Conservation (phyloP, 495 filamentous ascomycete genomes). For the Penicillium daleae region DNA sequence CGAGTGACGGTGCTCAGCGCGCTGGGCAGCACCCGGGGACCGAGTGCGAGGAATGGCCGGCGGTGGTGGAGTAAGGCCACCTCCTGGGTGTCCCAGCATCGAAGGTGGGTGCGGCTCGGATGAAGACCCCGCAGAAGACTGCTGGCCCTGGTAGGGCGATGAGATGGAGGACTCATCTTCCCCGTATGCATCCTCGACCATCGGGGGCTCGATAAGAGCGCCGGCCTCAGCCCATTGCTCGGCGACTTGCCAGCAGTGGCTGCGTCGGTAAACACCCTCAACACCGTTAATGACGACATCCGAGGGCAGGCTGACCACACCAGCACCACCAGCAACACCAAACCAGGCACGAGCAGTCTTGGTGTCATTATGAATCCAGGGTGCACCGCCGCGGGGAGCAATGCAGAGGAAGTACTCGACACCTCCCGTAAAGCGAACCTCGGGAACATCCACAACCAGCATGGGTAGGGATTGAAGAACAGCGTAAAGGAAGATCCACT, state of each 20-base stretch:
- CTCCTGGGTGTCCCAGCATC: slow-evolving; percentile 35
- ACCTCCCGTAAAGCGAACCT: slow-evolving; percentile 71
- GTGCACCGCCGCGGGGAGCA: slow-evolving; percentile 76
- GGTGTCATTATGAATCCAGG: slow-evolving; percentile 79
- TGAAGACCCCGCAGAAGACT: slow-evolving; percentile 48
- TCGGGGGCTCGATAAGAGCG: slow-evolving; percentile 41
- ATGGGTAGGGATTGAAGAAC: slow-evolving; percentile 89
- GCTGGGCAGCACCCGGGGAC: slow-evolving; percentile 41
- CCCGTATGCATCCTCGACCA: slow-evolving; percentile 46
- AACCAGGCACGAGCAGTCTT: slow-evolving; percentile 77
- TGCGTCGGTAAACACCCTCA: slow-evolving; percentile 86
- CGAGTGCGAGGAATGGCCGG: slow-evolving; percentile 48
- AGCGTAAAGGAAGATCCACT: slow-evolving; percentile 95
- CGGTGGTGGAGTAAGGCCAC: slow-evolving; percentile 39
- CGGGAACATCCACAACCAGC: slow-evolving; percentile 85
- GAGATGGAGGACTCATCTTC: slow-evolving; percentile 49
- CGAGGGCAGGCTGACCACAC: slow-evolving; percentile 74
- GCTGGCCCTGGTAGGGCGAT: slow-evolving; percentile 47
- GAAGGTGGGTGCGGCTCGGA: slow-evolving; percentile 31
- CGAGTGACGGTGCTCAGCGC: slow-evolving; percentile 45
- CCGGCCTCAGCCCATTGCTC: slow-evolving; percentile 67
- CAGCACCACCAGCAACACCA: slow-evolving; percentile 69
- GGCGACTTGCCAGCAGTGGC: slow-evolving; percentile 88
- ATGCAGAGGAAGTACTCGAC: slow-evolving; percentile 98
- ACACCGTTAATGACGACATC: slow-evolving; percentile 87